Evolutionary conservation across 805 yeast species (phyloP), one percentile per base, ranked within the genome.

Genomic region (Metschnikowia cerradonensis): DNA sequence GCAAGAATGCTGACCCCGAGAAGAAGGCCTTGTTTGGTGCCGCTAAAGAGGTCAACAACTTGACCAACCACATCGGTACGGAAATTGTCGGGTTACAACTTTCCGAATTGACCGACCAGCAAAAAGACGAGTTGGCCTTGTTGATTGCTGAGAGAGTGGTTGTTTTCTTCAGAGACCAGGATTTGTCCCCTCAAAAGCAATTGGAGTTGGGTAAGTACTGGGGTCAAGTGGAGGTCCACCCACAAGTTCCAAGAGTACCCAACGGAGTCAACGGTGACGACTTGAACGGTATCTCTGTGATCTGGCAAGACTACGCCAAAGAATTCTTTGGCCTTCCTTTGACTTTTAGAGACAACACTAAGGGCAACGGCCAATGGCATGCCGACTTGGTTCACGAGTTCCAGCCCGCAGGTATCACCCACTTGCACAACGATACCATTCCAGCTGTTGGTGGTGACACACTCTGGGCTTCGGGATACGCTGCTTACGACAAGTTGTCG

Each of bases 361-460:
- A 54, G 17, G 67, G 67, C 1, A 56, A 54, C 45, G 26, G 57
- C 23, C 54, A 52, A 38, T 57, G 61, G 60, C 84, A 80, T 67
- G 72, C 82, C 6, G 84, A 80, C 60, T 69, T 81, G 47, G 76
- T 76, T 39, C 83, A 80, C 57, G 85, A 81, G 66, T 67, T 69
- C 42, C 79, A 78, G 50, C 84, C 85, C 5, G 78, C 85, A 2
- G 82, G 81, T 20, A 67, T 76, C 55, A 80, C 86, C 3, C 78
- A 75, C 54, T 68, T 82, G 57, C 80, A 79, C 56, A 69, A 76
- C 59, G 81, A 80, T 57, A 68, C 79, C 17, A 71, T 77, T 30
- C 81, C 82, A 6, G 59, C 60, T 1, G 73, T 72, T 31, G 84
- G 84, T 45, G 84, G 84, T 52, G 84, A 80, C 60, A 80, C 84